Evolutionary conservation across 2,329 filamentous ascomycete genomes (phyloP), one percentile per base, ranked within the genome.

Genomic region (Sporothrix schenckii): DNA sequence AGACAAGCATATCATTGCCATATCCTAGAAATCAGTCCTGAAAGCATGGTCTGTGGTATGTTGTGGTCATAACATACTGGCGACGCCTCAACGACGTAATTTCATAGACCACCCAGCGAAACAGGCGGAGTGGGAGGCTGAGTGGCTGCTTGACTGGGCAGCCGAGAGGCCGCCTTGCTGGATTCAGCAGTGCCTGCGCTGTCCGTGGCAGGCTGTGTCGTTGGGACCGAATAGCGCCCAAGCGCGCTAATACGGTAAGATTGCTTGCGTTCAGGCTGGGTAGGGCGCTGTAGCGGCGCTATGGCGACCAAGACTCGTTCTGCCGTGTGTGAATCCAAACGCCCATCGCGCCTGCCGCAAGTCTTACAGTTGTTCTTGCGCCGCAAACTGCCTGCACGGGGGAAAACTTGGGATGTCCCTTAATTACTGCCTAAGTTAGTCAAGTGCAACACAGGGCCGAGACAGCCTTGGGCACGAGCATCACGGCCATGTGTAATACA

Each of bases 121-220:
- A 65, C 61, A 50, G 61, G 61, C 61, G 41, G 61, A 50, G 61
- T 50, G 24, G 39, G 63, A 41, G 63, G 63, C 63, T 41, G 63
- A 67, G 65, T 50, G 34, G 30, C n/a, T 11, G 49, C 44, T 49
- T 67, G 65, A 67, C 56, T 67, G 65, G 65, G 27, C 49, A 49
- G 63, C 65, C 65, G 41, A 66, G 65, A 67, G 65, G 65, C 65
- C 65, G 65, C 65, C 65, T 44, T 54, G 50, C 30, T 67, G n/a
- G 27, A 39, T 54, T 39, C 65, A 44, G 65, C 61, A 16, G 61
- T n/a, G n/a, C 7, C 50, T 30, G 44, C 61, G 41, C 41, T 49
- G 41, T 19, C 41, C n/a, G 13, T 16, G 13, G 56, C 39, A 47
- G 39, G 39, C 58, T 47, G 58, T 47, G 58, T 47, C 10, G 13